These are phyloP conservation scores for Coemansia sp. DNA, from an alignment of 192 early-diverging fungal genomes.

Conservation along the genomic window DNA sequence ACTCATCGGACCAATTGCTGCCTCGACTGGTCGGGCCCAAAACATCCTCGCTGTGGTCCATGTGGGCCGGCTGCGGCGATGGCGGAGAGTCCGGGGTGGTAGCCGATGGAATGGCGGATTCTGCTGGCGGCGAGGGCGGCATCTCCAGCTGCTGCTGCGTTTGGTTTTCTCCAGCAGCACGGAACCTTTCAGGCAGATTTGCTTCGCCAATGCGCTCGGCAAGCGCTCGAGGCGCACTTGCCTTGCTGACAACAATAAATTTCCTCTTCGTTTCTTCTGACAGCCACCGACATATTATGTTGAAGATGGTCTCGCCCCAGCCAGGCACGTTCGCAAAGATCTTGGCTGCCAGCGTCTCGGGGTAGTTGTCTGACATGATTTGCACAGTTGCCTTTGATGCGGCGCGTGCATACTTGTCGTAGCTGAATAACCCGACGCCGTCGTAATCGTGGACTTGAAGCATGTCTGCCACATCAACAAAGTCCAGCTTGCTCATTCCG, in stretches of 20 bases:
- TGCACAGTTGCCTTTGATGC: constrained; percentile 55
- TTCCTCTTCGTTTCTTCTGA: constrained; percentile 58
- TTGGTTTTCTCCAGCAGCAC: background rate
- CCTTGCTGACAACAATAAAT: constrained; percentile 57
- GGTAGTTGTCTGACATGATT: constrained; percentile 62
- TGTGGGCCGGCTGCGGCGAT: constrained; percentile 10
- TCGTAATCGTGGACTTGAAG: constrained; percentile 62
- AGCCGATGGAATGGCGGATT: background rate
- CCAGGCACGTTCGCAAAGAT: constrained; percentile 59
- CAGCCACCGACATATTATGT: constrained; percentile 54
- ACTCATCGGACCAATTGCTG: no score
- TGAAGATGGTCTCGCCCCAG: constrained; percentile 60
- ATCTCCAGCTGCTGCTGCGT: background rate
- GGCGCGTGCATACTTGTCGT: constrained; percentile 48
- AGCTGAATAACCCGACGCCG: constrained; percentile 49
- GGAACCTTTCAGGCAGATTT: constrained; percentile 38
- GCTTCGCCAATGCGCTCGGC: constrained; percentile 39
- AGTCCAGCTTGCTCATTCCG: constrained; percentile 54
- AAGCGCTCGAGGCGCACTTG: constrained; percentile 23
- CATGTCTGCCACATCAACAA: constrained; percentile 55
- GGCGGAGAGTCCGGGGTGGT: background rate
- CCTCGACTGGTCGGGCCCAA: no score
- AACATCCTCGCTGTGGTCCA: no score
- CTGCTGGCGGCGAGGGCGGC: background rate
- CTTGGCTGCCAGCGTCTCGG: constrained; percentile 59